These are phyloP conservation scores for Anethum foeniculum DNA, from an alignment of 140 eudicot genomes.

Conservation along the genomic window DNA sequence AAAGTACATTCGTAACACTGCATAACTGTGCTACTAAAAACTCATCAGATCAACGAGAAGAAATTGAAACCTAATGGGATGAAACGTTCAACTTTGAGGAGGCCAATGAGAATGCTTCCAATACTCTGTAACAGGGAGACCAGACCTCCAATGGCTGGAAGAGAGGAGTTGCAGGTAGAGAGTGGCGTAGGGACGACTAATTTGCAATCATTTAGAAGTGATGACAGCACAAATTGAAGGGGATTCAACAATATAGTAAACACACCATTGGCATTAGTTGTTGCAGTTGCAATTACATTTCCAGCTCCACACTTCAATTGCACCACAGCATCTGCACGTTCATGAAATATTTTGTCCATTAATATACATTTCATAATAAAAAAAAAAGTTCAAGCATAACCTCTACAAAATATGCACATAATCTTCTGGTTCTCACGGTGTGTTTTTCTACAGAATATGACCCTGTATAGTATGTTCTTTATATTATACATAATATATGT, in stretches of 20 bases:
- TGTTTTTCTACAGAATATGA: too few species aligned
- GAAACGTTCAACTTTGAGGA: neutral
- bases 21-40: too few species aligned
- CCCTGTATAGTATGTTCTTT: too few species aligned
- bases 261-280: neutral
- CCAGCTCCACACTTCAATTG: neutral
- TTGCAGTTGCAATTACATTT: neutral
- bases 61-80: too few species aligned
- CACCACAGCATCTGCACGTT: neutral
- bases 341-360: neutral
- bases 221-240: neutral
- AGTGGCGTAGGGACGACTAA: slow-evolving; percentile 8
- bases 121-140: neutral
- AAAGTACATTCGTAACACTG: neutral
- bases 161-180: neutral
- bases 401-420: too few species aligned
- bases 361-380: neutral
- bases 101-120: neutral
- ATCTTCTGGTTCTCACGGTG: too few species aligned
- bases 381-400: too few species aligned
- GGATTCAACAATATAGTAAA: neutral
- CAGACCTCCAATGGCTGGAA: neutral
- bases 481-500: too few species aligned
- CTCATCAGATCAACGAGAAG: too few species aligned
- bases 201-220: neutral